phyloP scores from a whole-genome alignment of 331 rosid species.

The Pyracantha coccinea region DNA sequence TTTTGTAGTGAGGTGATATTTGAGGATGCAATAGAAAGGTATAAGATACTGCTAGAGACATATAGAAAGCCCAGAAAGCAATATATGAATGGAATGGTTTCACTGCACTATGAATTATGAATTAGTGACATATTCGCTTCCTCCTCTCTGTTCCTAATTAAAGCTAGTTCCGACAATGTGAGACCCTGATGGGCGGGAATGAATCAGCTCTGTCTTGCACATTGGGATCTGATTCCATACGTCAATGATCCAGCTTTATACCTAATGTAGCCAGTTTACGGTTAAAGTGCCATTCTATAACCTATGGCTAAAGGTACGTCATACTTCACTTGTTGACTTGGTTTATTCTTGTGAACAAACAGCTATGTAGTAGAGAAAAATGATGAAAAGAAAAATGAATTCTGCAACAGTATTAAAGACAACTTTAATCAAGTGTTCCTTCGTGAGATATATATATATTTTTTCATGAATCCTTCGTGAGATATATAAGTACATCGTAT shows the following conservation, averaged over 20 bases:
- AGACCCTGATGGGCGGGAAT: background rate
- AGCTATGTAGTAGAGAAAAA: background rate
- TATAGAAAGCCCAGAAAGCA: slow-evolving; percentile 58
- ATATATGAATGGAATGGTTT: slow-evolving; percentile 68
- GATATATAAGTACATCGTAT: slow-evolving; percentile 21
- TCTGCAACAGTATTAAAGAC: background rate
- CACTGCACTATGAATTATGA: slow-evolving; percentile 42
- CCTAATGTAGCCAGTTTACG: background rate
- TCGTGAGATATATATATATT: background rate
- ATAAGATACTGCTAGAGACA: slow-evolving; percentile 48
- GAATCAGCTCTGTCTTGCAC: background rate
- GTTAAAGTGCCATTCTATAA: background rate
- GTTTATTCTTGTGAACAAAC: background rate
- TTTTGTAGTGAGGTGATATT: slow-evolving; percentile 35
- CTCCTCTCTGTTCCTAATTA: background rate
- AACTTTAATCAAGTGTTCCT: background rate
- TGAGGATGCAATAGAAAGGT: slow-evolving; percentile 46
- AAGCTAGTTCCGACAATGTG: background rate
- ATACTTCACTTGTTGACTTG: background rate
- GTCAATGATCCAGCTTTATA: background rate
- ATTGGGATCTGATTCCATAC: background rate
- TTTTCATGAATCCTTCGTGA: no score
- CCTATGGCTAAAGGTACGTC: background rate
- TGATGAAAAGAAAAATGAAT: background rate
- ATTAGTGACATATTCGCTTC: background rate